These are phyloP conservation scores for Claviceps pazoutovae DNA, from an alignment of 2,329 filamentous ascomycete species.

Conservation along the genomic window DNA sequence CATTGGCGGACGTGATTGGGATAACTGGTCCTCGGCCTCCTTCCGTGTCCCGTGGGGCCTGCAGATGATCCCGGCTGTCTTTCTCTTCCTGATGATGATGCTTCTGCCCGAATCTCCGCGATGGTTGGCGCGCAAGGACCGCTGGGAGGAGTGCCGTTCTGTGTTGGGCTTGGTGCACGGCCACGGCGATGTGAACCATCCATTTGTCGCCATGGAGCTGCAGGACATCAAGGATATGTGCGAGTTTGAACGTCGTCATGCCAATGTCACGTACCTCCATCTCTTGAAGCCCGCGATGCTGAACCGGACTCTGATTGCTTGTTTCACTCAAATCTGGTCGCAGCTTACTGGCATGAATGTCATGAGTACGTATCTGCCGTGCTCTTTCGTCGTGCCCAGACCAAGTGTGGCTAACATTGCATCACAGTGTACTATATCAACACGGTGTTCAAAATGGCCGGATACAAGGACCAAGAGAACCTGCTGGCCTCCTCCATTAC, in stretches of 20 bases:
- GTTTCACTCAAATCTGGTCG: constrained; percentile 42
- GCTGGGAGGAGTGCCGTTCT: constrained; percentile 42
- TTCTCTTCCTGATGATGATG: constrained; percentile 44
- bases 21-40: constrained; percentile 32
- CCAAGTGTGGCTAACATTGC: neutral
- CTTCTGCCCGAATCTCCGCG: constrained; percentile 48
- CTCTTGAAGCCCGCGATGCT: constrained; percentile 56
- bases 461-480: constrained; percentile 30
- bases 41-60: constrained; percentile 53
- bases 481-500: constrained; percentile 41
- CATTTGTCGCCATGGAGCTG: constrained; percentile 54
- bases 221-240: constrained; percentile 60
- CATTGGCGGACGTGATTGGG: constrained; percentile 26
- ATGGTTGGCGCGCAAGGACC: constrained; percentile 49
- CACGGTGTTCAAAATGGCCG: constrained; percentile 26
- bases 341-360: constrained; percentile 44
- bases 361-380: constrained; percentile 31
- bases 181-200: constrained; percentile 47
- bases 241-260: constrained; percentile 57
- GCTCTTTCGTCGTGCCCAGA: too few species aligned
- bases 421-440: constrained; percentile 47
- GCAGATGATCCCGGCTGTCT: constrained; percentile 47
- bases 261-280: constrained; percentile 56
- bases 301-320: constrained; percentile 35
- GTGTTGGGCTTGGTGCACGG: constrained; percentile 47